Percentiles rank a stretch among this genome's conserved stretches.
Evolutionary conservation across 257 asterid species (phyloP).

Genomic region (Orobanche coerulescens): DNA sequence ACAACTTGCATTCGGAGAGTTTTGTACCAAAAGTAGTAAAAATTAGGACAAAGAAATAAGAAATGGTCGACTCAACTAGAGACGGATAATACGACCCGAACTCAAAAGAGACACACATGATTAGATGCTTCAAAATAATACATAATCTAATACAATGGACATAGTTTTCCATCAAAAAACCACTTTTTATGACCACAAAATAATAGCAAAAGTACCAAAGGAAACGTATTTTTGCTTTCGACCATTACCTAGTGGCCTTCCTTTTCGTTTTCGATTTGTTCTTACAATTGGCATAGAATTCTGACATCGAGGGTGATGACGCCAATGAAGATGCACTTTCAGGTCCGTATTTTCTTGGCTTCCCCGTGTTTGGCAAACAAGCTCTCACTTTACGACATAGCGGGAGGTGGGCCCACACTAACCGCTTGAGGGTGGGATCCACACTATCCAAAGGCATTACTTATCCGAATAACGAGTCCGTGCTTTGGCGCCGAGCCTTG

Average conservation of each 20-base stretch:
- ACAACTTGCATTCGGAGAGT: too few relatives aligned
- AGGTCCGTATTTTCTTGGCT: conserved; percentile 36
- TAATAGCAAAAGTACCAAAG: conserved; percentile 31
- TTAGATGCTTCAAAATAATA: background rate
- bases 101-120: background rate
- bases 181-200: background rate
- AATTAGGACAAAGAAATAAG: background rate
- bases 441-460: conserved; percentile 34
- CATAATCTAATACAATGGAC: background rate
- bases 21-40: too few relatives aligned
- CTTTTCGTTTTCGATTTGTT: conserved; percentile 44
- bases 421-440: conserved; percentile 30
- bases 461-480: conserved; percentile 34
- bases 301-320: conserved; percentile 37
- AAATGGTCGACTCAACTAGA: background rate
- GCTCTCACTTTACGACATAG: conserved; percentile 40
- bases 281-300: conserved; percentile 30
- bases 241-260: conserved; percentile 61
- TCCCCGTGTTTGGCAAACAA: conserved; percentile 55
- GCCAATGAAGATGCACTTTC: conserved; percentile 30
- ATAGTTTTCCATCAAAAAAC: conserved; percentile 3
- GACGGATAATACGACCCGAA: background rate
- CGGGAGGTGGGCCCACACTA: conserved; percentile 40
- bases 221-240: conserved; percentile 39
- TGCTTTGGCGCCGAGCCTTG: conserved; percentile 33